Evolutionary conservation across 352 stramenopile species (phyloP), one percentile per base, ranked within the genome.

Genomic region (Phytophthora pistaciae): DNA sequence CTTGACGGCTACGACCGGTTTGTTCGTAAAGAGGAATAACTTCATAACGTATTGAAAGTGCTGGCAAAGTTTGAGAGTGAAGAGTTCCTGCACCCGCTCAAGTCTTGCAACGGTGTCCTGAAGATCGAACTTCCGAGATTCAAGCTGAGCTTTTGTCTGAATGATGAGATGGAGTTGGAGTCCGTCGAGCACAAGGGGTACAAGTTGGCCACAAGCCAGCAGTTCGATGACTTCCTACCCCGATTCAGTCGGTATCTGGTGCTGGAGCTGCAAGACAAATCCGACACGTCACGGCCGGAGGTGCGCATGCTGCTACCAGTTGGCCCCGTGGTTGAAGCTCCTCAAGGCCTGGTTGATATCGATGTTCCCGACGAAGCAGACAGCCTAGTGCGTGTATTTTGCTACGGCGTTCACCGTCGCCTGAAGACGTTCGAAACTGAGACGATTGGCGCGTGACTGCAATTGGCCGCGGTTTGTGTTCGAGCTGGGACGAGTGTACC

Each of bases 51-150:
- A 2, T 21, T 70, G 1, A 23, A 27, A 0, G 54, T 84, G 0
- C 21, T 90, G 20, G 33, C 20, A 23, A 92, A 90, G 58, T 86
- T 92, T 20, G 84, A 92, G 40, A 25, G 53, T 3, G 7, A 13
- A 1, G 18, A 68, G 6, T 87, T 74, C 49, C 70, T 88, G 18
- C 73, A 90, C 64, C 56, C 70, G 2, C 57, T 84, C 7, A 62
- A 40, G 5, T 70, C 72, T n/a, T 33, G 56, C 4, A 4, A 31
- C 4, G 54, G 56, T 1, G 16, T 48, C 8, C 20, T 88, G 4
- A 77, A 82, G n/a, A 64, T 90, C 50, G 69, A 82, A 20, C 44
- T 90, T 1, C 82, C 82, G 2, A 68, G 84, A 0, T 90, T 79
- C 20, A 74, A 76, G 0, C 40, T 88, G 31, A 78, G 44, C 1